Conservation (phyloP, 2,329 filamentous ascomycete genomes). For the Lecanicillium sp. region DNA sequence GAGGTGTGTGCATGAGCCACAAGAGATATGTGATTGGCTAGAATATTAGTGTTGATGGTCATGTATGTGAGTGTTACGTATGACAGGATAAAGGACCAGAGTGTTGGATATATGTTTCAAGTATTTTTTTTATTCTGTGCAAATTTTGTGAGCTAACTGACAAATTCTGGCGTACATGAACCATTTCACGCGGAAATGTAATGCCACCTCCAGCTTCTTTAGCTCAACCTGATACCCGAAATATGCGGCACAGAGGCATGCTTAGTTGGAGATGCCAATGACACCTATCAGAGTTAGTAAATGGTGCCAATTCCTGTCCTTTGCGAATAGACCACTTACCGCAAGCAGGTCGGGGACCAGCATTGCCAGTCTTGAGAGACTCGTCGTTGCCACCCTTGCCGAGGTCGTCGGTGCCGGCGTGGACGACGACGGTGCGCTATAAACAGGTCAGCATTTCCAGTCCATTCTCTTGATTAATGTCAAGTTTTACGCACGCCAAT, state of each 20-base stretch:
- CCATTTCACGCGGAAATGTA: too few relatives aligned
- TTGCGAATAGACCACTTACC: slow-evolving; percentile 51
- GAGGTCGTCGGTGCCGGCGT: slow-evolving; percentile 93
- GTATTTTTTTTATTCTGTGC: too few relatives aligned
- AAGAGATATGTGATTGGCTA: too few relatives aligned
- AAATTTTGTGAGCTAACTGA: too few relatives aligned
- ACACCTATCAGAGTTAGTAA: slow-evolving; percentile 48
- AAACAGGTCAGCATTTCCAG: slow-evolving; percentile 14
- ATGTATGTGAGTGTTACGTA: too few relatives aligned
- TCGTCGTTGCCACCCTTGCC: slow-evolving; percentile 88
- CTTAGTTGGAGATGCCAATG: slow-evolving; percentile 75
- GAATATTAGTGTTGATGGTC: too few relatives aligned
- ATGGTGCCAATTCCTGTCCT: not conserved
- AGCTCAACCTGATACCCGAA: too few relatives aligned
- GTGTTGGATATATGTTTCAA: too few relatives aligned
- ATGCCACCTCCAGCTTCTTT: too few relatives aligned
- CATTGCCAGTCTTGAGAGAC: slow-evolving; percentile 98
- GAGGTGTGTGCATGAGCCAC: too few relatives aligned
- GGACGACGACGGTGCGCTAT: slow-evolving; percentile 88
- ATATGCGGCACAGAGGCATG: not conserved
- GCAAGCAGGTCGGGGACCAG: slow-evolving; percentile 86
- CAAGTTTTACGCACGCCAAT: slow-evolving; percentile 60
- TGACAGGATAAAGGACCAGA: too few relatives aligned
- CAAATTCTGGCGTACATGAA: too few relatives aligned
- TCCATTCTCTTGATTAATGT: slow-evolving; percentile 7